These are phyloP conservation scores for Alloteropsis semialata DNA, from an alignment of 176 grass and related monocot species.

Conservation along the genomic window DNA sequence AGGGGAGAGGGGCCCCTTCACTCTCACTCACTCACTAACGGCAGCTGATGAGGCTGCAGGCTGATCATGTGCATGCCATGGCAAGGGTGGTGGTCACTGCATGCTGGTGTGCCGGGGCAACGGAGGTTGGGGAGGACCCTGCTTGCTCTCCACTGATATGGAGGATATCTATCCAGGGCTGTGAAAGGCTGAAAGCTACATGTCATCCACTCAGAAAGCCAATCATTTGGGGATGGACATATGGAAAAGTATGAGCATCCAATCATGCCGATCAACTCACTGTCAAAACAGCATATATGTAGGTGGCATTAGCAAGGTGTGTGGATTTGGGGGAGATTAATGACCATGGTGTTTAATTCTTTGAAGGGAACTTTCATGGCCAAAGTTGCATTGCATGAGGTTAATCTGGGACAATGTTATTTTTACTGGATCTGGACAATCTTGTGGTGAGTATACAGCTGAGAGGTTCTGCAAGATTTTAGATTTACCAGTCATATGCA, in stretches of 20 bases:
- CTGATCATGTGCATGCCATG: slow-evolving; percentile 8
- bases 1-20: not conserved
- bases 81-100: not conserved
- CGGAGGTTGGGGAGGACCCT: slow-evolving; percentile 22
- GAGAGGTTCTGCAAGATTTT: not conserved
- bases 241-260: slow-evolving; percentile 16
- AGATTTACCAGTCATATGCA: not conserved
- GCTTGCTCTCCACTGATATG: slow-evolving; percentile 13
- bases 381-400: not conserved
- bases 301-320: not conserved
- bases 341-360: not conserved
- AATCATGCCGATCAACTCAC: slow-evolving; percentile 5
- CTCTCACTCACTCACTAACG: not conserved
- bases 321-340: not conserved
- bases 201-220: not conserved
- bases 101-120: not conserved
- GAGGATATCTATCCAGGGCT: not conserved
- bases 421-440: not conserved
- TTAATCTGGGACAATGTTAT: not conserved
- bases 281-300: not conserved
- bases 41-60: not conserved
- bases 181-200: slow-evolving; percentile 38
- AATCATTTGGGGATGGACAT: not conserved
- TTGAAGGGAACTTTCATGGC: not conserved
- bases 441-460: not conserved